Percentiles rank a stretch among this genome's conserved stretches.
These are phyloP conservation scores for Mycena galopus DNA, from an alignment of 768 basidiomycete species.

Conservation along the genomic window DNA sequence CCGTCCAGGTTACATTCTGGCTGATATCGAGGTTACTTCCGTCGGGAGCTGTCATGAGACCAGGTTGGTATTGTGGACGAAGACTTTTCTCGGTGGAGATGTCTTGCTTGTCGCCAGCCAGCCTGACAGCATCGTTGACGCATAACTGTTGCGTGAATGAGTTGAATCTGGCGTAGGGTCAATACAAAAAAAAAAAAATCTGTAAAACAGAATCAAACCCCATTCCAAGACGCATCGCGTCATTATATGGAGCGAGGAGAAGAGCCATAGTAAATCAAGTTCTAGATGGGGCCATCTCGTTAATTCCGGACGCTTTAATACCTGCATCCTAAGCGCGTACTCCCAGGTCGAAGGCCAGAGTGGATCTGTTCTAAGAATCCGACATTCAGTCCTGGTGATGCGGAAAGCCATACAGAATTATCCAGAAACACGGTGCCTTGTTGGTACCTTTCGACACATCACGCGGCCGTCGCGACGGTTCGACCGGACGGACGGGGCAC, in stretches of 20 bases:
- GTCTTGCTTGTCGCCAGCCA: background rate
- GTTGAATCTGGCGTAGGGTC: slow-evolving; percentile 5
- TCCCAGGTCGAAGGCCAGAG: too few species aligned
- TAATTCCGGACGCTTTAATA: background rate
- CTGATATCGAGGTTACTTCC: too few species aligned
- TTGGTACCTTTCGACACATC: too few species aligned
- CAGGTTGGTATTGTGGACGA: slow-evolving; percentile 12
- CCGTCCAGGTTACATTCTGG: slow-evolving; percentile 15
- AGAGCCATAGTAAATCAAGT: slow-evolving; percentile 10
- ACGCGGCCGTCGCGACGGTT: too few species aligned
- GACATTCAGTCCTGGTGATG: too few species aligned
- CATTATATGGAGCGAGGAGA: slow-evolving; percentile 19
- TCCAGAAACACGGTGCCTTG: too few species aligned
- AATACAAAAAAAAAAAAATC: background rate
- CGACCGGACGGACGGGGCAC: too few species aligned
- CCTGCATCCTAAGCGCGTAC: too few species aligned
- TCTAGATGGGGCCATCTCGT: background rate
- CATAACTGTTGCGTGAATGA: slow-evolving; percentile 20
- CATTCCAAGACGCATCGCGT: slow-evolving; percentile 22
- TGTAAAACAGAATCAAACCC: slow-evolving; percentile 6
- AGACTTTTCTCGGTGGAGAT: background rate
- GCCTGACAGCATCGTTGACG: slow-evolving; percentile 18
- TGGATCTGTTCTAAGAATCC: too few species aligned
- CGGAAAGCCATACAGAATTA: too few species aligned
- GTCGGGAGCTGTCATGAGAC: too few species aligned